Evolutionary conservation across 2,329 filamentous ascomycete genomes (phyloP).

Genomic region (Chaetoscypha palmicola): DNA sequence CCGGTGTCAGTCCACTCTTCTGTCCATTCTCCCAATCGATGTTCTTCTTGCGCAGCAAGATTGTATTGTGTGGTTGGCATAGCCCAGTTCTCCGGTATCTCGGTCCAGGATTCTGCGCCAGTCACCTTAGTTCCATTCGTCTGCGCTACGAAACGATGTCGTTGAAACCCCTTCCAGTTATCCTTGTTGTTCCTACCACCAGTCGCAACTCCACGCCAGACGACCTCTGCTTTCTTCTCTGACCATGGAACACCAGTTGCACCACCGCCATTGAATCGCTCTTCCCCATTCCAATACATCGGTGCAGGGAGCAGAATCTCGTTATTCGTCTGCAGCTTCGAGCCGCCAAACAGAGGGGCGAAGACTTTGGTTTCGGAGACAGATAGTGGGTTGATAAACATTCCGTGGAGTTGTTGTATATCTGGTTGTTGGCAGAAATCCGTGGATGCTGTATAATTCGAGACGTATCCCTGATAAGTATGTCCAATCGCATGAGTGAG

Average conservation of each 20-base stretch:
- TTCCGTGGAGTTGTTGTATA: conserved; percentile 48
- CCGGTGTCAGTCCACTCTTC: conserved; percentile 30
- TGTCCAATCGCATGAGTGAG: conserved; percentile 37
- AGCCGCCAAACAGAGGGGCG: conserved; percentile 53
- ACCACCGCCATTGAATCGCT: conserved; percentile 49
- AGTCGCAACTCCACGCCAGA: conserved; percentile 59
- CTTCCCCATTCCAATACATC: conserved; percentile 54
- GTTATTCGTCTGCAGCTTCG: conserved; percentile 54
- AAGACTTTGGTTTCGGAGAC: conserved; percentile 45
- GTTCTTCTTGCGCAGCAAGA: conserved; percentile 37
- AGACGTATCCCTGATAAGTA: conserved; percentile 31
- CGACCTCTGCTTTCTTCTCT: conserved; percentile 44
- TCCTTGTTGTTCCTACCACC: conserved; percentile 44
- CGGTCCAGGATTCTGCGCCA: conserved; percentile 24
- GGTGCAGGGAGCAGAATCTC: conserved; percentile 56
- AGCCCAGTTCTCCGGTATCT: conserved; percentile 44
- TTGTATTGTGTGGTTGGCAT: conserved; percentile 43
- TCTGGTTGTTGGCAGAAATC: conserved; percentile 42
- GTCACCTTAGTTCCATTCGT: conserved; percentile 40
- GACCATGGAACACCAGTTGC: conserved; percentile 49
- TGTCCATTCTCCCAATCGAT: conserved; percentile 34
- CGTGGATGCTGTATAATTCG: conserved; percentile 38
- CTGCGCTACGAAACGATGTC: conserved; percentile 48
- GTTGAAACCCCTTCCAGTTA: conserved; percentile 48
- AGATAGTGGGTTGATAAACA: conserved; percentile 46